phyloP scores from a whole-genome alignment of 352 stramenopile species.

The Pythium phragmitis region DNA sequence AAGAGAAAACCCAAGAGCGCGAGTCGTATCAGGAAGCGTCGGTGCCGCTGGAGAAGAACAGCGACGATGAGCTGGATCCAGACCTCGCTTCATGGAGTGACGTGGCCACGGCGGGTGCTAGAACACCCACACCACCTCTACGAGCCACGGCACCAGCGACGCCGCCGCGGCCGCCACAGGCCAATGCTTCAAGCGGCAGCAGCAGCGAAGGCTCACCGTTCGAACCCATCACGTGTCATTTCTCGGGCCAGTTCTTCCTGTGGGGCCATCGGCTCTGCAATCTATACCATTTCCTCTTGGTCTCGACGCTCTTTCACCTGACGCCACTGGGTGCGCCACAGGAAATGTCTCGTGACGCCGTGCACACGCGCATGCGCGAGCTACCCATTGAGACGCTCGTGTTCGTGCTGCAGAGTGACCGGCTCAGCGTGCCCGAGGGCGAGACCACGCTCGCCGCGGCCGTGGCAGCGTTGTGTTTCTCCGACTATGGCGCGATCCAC shows the following conservation, averaged over 20 bases:
- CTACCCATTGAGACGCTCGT: conserved; percentile 64
- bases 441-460: conserved; percentile 49
- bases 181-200: neutral
- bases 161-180: neutral
- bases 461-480: conserved; percentile 41
- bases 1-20: conserved; percentile 26
- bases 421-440: conserved; percentile 49
- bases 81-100: neutral
- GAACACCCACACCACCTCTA: neutral
- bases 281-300: conserved; percentile 65
- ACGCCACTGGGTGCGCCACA: conserved; percentile 26
- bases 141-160: neutral
- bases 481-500: conserved; percentile 11
- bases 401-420: conserved; percentile 58
- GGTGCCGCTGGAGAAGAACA: conserved; percentile 3
- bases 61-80: conserved; percentile 1
- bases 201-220: conserved; percentile 9
- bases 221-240: conserved; percentile 28
- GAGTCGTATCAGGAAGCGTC: conserved; percentile 17
- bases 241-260: conserved; percentile 39
- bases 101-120: neutral
- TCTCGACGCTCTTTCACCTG: conserved; percentile 64
- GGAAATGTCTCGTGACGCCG: conserved; percentile 7
- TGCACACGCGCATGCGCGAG: conserved; percentile 17
- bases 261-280: conserved; percentile 68